Percentiles rank a stretch among this genome's conserved stretches.
phyloP scores from a whole-genome alignment of 495 filamentous ascomycete genomes.

The Daldinia vernicosa region DNA sequence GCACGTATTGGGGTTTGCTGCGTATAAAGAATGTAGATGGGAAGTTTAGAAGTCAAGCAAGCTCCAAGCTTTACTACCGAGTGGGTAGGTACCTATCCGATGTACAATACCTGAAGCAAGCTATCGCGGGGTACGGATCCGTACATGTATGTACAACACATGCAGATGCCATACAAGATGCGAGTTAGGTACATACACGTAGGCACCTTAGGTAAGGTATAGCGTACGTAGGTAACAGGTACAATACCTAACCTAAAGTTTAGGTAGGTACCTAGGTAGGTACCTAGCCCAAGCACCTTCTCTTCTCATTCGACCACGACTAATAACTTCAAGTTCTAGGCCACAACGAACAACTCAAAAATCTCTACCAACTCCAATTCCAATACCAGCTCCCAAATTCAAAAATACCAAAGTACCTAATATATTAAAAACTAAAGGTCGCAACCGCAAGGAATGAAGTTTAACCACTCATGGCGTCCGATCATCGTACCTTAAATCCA shows the following conservation, averaged over 20 bases:
- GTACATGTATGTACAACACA: too few relatives aligned
- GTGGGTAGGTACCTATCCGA: too few relatives aligned
- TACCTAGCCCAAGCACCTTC: too few relatives aligned
- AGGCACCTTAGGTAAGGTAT: too few relatives aligned
- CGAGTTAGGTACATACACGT: too few relatives aligned
- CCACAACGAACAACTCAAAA: neutral
- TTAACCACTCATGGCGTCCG: slow-evolving; percentile 32
- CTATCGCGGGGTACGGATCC: neutral
- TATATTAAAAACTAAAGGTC: neutral
- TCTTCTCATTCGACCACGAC: too few relatives aligned
- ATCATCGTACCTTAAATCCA: slow-evolving; percentile 38
- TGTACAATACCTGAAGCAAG: neutral
- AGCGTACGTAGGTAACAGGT: too few relatives aligned
- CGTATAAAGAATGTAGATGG: neutral
- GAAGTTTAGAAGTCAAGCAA: neutral
- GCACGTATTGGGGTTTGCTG: neutral
- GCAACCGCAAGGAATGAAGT: neutral
- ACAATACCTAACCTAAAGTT: too few relatives aligned
- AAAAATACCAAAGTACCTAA: neutral
- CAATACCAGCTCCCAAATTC: neutral
- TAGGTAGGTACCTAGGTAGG: too few relatives aligned
- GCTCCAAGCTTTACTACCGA: neutral
- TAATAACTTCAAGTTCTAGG: neutral
- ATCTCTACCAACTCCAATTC: neutral
- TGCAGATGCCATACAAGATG: too few relatives aligned